Evolutionary conservation across 805 yeast genomes (phyloP).

Genomic region (Myxozyma geophila): DNA sequence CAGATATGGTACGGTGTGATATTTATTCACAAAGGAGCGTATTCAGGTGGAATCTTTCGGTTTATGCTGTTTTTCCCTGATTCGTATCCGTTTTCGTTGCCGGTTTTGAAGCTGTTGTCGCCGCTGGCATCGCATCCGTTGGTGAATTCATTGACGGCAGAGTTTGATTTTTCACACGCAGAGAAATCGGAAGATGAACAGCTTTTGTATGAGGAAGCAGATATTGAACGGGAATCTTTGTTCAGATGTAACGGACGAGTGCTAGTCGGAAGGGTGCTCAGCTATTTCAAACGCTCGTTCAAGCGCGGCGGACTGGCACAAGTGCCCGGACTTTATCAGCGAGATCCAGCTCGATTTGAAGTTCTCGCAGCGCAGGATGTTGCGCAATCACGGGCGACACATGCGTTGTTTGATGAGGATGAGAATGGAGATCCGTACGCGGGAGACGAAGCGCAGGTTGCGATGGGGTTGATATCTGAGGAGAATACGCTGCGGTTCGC

Average conservation of each 20-base stretch:
- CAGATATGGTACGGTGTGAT: constrained; percentile 37
- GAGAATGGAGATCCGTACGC: constrained; percentile 35
- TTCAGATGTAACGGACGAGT: constrained; percentile 32
- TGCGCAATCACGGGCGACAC: constrained; percentile 34
- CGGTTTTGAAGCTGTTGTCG: constrained; percentile 24
- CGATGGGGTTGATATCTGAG: constrained; percentile 17
- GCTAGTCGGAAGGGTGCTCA: constrained; percentile 28
- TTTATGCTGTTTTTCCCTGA: constrained; percentile 34
- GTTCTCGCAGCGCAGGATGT: constrained; percentile 28
- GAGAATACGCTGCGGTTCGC: constrained; percentile 27
- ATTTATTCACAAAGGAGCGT: constrained; percentile 32
- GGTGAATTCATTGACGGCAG: constrained; percentile 25
- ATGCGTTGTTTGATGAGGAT: constrained; percentile 29
- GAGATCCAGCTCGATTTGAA: constrained; percentile 19
- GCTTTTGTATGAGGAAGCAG: constrained; percentile 13
- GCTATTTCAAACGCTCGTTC: constrained; percentile 34
- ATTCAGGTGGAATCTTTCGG: constrained; percentile 34
- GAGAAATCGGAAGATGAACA: constrained; percentile 17
- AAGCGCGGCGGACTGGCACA: constrained; percentile 26
- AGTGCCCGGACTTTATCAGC: constrained; percentile 26
- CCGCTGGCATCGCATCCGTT: constrained; percentile 26
- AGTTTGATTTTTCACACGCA: constrained; percentile 24
- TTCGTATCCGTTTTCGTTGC: constrained; percentile 26
- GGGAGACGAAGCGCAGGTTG: constrained; percentile 25
- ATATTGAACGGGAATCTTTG: constrained; percentile 25